Evolutionary conservation across 2,329 filamentous ascomycete genomes (phyloP).

Genomic region (Calonectria hawksworthii): DNA sequence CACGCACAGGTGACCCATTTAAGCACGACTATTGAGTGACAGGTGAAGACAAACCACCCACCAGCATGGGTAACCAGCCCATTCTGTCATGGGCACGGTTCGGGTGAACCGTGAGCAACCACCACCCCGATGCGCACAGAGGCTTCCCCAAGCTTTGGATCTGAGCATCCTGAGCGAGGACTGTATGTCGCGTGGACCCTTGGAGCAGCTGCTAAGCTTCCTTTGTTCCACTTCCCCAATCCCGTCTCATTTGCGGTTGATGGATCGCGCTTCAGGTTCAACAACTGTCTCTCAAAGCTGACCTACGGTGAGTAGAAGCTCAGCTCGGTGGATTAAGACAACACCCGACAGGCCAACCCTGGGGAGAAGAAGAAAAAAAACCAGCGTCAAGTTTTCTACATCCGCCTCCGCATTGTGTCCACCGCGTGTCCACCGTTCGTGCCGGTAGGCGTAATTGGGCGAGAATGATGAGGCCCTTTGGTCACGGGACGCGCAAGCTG

Average conservation of each 20-base stretch:
- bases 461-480: not conserved
- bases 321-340: constrained; percentile 6
- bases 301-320: not conserved
- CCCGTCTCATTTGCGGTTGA: not conserved
- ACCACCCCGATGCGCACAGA: constrained; percentile 19
- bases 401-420: not conserved
- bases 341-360: not conserved
- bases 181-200: not conserved
- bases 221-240: not conserved
- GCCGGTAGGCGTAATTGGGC: not conserved
- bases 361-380: too few relatives aligned
- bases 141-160: constrained; percentile 2
- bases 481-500: constrained; percentile 18
- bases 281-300: not conserved
- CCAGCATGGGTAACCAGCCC: constrained; percentile 10
- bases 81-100: constrained; percentile 33
- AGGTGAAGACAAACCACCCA: constrained; percentile 14
- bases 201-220: not conserved
- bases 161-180: not conserved
- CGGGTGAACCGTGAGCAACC: constrained; percentile 27
- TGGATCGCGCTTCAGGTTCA: constrained; percentile 5
- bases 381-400: not conserved
- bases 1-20: not conserved
- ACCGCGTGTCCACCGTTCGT: not conserved
- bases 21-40: constrained; percentile 5